Percentiles rank a stretch among this genome's conserved stretches.
Evolutionary conservation across 371 early-diverging fungal species (phyloP).

Genomic region (Apophysomyces ossiformis): DNA sequence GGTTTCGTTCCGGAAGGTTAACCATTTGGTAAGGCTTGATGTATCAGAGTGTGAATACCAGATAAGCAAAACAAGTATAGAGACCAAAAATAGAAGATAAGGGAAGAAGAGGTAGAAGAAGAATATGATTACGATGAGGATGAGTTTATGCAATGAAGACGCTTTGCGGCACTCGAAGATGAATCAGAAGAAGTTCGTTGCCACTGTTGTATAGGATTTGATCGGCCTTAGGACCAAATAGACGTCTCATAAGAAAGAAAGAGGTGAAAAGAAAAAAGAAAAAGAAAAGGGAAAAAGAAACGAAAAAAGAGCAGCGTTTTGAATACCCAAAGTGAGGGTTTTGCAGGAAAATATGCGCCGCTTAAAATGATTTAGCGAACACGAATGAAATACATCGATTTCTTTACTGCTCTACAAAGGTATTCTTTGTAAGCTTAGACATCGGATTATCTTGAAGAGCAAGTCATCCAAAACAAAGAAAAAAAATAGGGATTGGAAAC

Average conservation of each 20-base stretch:
- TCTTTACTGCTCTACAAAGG: no score
- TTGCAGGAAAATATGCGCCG: no score
- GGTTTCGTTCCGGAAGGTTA: constrained; percentile 1
- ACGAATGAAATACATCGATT: no score
- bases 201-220: constrained; percentile 5
- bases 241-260: constrained; percentile 7
- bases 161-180: constrained; percentile 4
- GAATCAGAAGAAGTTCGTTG: constrained; percentile 4
- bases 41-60: background rate
- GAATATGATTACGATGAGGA: background rate
- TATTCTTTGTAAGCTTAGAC: no score
- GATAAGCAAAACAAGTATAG: background rate
- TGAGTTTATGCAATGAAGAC: background rate
- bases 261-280: background rate
- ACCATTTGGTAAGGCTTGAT: background rate
- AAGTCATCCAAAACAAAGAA: no score
- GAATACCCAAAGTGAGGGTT: no score
- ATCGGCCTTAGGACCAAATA: constrained; percentile 9
- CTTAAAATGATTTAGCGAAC: no score
- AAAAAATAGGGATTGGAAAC: no score
- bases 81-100: background rate
- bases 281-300: background rate
- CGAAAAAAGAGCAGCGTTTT: no score
- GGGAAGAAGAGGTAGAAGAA: background rate
- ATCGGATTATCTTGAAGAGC: no score